Evolutionary conservation across 2,329 filamentous ascomycete species (phyloP).

Genomic region (Fusarium haematococcum): DNA sequence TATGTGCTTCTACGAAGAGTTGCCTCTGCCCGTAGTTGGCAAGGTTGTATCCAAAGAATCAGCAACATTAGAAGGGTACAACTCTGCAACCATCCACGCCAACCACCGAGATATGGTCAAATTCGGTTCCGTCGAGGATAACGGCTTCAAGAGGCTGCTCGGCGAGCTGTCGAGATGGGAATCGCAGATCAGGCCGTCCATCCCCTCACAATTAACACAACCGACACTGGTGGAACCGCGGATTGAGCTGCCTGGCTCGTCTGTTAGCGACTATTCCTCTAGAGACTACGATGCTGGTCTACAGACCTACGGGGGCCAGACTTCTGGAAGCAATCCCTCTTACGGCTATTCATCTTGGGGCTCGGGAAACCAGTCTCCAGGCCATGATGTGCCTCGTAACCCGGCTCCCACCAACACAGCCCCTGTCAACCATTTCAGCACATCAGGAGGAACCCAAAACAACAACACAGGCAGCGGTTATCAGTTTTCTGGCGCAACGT

Average conservation of each 20-base stretch:
- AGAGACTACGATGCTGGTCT: background rate
- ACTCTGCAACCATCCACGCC: constrained; percentile 43
- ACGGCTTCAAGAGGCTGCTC: constrained; percentile 45
- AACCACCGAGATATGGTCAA: constrained; percentile 41
- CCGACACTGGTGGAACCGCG: background rate
- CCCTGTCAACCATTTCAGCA: background rate
- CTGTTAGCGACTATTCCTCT: background rate
- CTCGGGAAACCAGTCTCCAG: background rate
- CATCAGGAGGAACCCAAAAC: background rate
- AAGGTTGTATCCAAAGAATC: constrained; percentile 47
- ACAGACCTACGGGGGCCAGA: background rate
- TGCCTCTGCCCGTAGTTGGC: constrained; percentile 41
- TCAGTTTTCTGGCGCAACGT: background rate
- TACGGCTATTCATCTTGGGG: background rate
- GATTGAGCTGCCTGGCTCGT: background rate
- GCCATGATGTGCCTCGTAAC: background rate
- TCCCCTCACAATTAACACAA: background rate
- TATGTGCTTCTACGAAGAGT: constrained; percentile 52
- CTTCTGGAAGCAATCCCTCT: background rate
- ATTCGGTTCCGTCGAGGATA: constrained; percentile 38
- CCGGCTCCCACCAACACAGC: background rate
- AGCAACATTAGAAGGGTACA: constrained; percentile 46
- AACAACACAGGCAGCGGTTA: background rate
- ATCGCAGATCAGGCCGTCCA: background rate
- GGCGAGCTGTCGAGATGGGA: constrained; percentile 30